Evolutionary conservation across 140 eudicot genomes (phyloP), one percentile per base, ranked within the genome.

Genomic region (Eryngium alpinum): DNA sequence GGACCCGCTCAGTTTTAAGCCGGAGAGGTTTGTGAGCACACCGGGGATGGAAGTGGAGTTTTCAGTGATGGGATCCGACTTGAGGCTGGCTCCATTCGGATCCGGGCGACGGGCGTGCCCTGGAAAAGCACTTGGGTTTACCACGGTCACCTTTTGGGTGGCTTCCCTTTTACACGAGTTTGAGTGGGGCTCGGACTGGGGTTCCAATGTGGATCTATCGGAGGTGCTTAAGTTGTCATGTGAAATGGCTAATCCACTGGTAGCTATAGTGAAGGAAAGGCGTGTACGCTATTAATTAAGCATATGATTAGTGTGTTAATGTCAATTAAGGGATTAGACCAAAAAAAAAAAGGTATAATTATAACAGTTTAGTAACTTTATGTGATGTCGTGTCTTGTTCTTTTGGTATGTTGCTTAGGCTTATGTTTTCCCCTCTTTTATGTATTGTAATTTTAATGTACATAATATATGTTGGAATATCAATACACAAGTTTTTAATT

Each of bases 31-130:
- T 75, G 0, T 86, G 69, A 76, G 72, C 3, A 2, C 46, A 16
- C n/a, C 32, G 76, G 72, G 7, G 33, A 11, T 5, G 22, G 83
- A 77, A 46, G 14, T 29, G 59, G 92, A 90, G 27, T 81, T 91
- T 78, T 91, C 97, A 6, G 90, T 94, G 10, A 78, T 88, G 84
- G 99, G 97, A 15, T 90, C 99, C 4, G 99, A 95, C 71, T 49
- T 88, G 79, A 88, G 97, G 78, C 83, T 95, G 56, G 99, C 99
- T 18, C 99, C 99, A 0, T 95, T 95, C 51, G 99, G 99, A 79
- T 87, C 97, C 50, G 99, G 99, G 6, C 67, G 97, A 75, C 77
- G 99, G 83, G 83, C 88, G 21, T 95, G 97, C 85, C 99, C 99
- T 0, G 97, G 93, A 25, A 95, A 95, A 85, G 77, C 83, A 16